Conservation (phyloP, 2,329 filamentous ascomycete species). For the Tolypocladium inflatum region DNA sequence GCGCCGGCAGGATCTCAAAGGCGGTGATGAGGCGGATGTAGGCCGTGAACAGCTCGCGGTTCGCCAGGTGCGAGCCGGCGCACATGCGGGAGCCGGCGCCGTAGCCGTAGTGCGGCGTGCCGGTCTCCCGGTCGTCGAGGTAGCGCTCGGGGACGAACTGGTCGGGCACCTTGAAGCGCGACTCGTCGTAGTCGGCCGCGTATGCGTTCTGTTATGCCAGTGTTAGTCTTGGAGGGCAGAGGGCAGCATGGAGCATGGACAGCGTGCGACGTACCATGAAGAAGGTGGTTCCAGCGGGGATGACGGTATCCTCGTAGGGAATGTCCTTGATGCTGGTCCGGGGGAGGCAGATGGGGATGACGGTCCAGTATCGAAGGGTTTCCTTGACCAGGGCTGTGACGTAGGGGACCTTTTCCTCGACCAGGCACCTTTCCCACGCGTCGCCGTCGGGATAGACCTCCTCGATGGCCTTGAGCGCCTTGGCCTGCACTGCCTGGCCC, state of each 20-base stretch:
- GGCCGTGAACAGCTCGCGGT: slow-evolving; percentile 52
- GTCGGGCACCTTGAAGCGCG: slow-evolving; percentile 54
- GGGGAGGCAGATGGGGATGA: slow-evolving; percentile 71
- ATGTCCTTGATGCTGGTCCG: slow-evolving; percentile 65
- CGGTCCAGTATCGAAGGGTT: slow-evolving; percentile 67
- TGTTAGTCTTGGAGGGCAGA: not conserved
- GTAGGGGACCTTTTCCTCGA: slow-evolving; percentile 69
- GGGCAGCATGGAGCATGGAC: no score
- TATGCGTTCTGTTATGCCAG: slow-evolving; percentile 49
- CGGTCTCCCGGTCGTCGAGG: slow-evolving; percentile 42
- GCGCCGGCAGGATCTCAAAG: slow-evolving; percentile 42
- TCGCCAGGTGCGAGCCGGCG: slow-evolving; percentile 52
- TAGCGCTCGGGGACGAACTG: slow-evolving; percentile 64
- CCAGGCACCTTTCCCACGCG: slow-evolving; percentile 64
- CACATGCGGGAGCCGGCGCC: slow-evolving; percentile 57
- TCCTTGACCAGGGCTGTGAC: slow-evolving; percentile 73
- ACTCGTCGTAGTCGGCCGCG: slow-evolving; percentile 62
- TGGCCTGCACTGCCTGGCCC: slow-evolving; percentile 61
- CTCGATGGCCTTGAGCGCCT: slow-evolving; percentile 61
- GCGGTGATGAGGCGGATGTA: slow-evolving; percentile 50
- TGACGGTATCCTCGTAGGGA: slow-evolving; percentile 53
- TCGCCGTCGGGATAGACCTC: slow-evolving; percentile 63
- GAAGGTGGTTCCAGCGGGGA: slow-evolving; percentile 69
- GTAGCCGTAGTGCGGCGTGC: slow-evolving; percentile 53
- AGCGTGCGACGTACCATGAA: slow-evolving; percentile 49